Evolutionary conservation across 176 grass and related monocot genomes (phyloP).

Genomic region (Thalia dealbata): DNA sequence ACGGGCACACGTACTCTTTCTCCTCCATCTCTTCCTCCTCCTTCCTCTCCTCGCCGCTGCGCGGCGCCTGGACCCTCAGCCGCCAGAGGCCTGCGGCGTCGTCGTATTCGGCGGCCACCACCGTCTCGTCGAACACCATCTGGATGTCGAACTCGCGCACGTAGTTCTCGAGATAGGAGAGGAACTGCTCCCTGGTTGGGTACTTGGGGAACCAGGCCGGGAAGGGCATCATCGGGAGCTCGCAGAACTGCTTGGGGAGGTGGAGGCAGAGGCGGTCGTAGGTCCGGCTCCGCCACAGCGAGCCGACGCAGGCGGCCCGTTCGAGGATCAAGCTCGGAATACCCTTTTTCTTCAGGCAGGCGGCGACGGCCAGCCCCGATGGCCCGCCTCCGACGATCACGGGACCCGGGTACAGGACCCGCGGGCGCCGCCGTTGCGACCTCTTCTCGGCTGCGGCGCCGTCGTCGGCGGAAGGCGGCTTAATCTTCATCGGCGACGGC

Average conservation of each 20-base stretch:
- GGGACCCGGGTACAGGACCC: slow-evolving; percentile 24
- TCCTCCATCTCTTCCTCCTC: slow-evolving; percentile 10
- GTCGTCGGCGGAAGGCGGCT: background rate
- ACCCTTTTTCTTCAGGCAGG: slow-evolving; percentile 31
- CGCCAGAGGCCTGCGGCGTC: slow-evolving; percentile 36
- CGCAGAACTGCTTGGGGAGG: slow-evolving; percentile 65
- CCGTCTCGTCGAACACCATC: slow-evolving; percentile 34
- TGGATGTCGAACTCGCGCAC: slow-evolving; percentile 27
- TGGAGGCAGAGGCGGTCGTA: slow-evolving; percentile 73
- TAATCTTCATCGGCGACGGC: background rate
- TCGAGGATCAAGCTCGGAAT: slow-evolving; percentile 59
- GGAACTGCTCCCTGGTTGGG: slow-evolving; percentile 61
- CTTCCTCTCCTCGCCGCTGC: background rate
- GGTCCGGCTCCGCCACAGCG: slow-evolving; percentile 62
- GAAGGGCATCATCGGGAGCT: slow-evolving; percentile 66
- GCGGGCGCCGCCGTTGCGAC: background rate
- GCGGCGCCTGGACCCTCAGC: slow-evolving; percentile 17
- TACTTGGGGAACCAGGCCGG: slow-evolving; percentile 43
- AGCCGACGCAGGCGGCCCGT: slow-evolving; percentile 48
- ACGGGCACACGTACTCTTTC: slow-evolving; percentile 39
- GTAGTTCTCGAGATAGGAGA: slow-evolving; percentile 62
- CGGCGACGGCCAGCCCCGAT: slow-evolving; percentile 50
- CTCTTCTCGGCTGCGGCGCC: background rate
- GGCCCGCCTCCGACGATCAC: slow-evolving; percentile 64
- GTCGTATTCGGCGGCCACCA: slow-evolving; percentile 51